phyloP scores from a whole-genome alignment of 2,329 filamentous ascomycete genomes.

The Claviceps humidiphila region DNA sequence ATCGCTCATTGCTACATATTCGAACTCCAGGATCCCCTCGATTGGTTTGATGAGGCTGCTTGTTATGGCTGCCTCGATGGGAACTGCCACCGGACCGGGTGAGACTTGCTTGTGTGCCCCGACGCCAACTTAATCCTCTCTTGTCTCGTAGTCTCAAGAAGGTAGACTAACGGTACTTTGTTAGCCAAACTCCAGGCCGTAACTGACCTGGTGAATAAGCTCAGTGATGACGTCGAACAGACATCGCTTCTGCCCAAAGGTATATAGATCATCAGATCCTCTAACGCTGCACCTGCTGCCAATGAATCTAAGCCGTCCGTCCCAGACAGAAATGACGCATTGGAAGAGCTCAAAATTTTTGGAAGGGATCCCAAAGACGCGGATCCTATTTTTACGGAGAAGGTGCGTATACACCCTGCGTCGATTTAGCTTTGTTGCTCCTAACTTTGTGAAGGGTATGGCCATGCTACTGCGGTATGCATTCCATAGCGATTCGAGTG shows the following conservation, averaged over 20 bases:
- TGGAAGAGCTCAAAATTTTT: conserved; percentile 55
- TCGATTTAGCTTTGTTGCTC: background rate
- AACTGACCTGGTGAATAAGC: conserved; percentile 45
- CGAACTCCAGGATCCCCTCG: background rate
- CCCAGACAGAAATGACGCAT: conserved; percentile 46
- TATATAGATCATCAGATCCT: conserved; percentile 37
- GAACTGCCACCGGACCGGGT: conserved; percentile 29
- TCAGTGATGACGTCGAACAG: conserved; percentile 50
- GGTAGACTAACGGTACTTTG: conserved; percentile 7
- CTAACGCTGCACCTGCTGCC: background rate
- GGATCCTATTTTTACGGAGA: conserved; percentile 71
- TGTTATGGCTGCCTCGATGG: conserved; percentile 14
- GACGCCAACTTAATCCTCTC: conserved; percentile 5
- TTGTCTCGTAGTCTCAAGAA: background rate
- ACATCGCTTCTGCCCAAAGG: conserved; percentile 44
- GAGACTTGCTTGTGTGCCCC: conserved; percentile 10
- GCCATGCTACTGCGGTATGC: conserved; percentile 58
- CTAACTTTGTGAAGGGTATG: conserved; percentile 48
- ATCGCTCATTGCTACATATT: background rate
- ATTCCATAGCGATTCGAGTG: conserved; percentile 50
- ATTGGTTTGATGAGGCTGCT: conserved; percentile 3
- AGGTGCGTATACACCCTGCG: conserved; percentile 33
- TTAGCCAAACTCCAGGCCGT: conserved; percentile 58
- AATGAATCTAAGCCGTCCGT: background rate
- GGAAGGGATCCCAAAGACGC: conserved; percentile 58